Base-by-base conservation (phyloP, 371 early-diverging fungal species). In the Mucor lusitanicus region DNA sequence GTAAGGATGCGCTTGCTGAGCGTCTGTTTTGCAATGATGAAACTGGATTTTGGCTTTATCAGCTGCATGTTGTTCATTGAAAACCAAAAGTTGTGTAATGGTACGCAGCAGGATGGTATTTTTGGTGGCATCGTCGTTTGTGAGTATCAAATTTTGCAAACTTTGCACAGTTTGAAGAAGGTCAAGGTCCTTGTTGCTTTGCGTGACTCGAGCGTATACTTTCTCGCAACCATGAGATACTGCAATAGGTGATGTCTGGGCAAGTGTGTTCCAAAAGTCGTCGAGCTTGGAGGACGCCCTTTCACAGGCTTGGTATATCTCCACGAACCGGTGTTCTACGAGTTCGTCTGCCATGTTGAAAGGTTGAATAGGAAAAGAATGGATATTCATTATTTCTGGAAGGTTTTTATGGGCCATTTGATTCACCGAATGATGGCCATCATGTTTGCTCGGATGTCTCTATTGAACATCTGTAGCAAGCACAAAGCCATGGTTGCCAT, bases 181-280 rank as follows among this genome's bases (percentile, higher is more conserved):
- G 35, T 60, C 59, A 2, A 66, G 62, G 9, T 40, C 63, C 42
- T 19, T 33, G 9, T 12, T 33, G 9, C 50, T 65, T 17, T 28
- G 40, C 19, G 30, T 25, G 11, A 73, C 69, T 33, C 54, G 40
- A n/a, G 46, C 33, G 12, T 72, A 55, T 17, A 80, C 60, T 40
- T 67, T 73, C n/a, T 73, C 69, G 54, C 83, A 82, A 13, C 71
- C 68, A 54, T 76, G 75, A 3, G 83, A 82, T 0, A 69, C 64
- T 7, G 78, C 80, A 62, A 82, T 80, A 5, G 68, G 44, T 2
- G 78, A 68, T 25, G 65, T 25, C 17, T 65, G 64, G 9, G 72
- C 68, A 37, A 77, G 30, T 3, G 61, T 27, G 2, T 64, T 23
- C 81, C 79, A 81, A 8, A 71, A 35, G 17, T 57, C 59, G 8